Conservation (phyloP, 495 filamentous ascomycete genomes). For the Neurospora cerealis region DNA sequence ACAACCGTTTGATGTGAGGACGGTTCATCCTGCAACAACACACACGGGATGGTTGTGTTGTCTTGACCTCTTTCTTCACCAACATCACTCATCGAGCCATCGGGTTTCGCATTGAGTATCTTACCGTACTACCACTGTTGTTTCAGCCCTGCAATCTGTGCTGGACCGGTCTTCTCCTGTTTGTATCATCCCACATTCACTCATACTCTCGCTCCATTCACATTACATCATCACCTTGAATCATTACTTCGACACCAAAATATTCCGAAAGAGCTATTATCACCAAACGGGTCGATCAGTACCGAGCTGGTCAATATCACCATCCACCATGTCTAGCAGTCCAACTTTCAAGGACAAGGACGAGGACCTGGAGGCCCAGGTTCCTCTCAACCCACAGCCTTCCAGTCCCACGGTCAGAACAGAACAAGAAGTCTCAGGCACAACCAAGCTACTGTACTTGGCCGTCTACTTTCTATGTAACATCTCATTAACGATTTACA, state of each 20-base stretch:
- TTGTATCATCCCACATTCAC: background rate
- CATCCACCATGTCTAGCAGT: background rate
- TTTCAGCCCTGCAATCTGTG: background rate
- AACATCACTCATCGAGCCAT: background rate
- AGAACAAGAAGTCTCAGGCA: slow-evolving; percentile 21
- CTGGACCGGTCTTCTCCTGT: background rate
- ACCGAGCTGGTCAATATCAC: background rate
- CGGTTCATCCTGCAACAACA: background rate
- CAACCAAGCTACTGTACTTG: slow-evolving; percentile 34
- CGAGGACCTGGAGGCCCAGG: slow-evolving; percentile 16
- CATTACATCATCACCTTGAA: background rate
- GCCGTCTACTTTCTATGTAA: slow-evolving; percentile 42
- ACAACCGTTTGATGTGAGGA: background rate
- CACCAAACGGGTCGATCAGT: background rate
- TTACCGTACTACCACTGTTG: background rate
- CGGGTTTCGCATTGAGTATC: background rate
- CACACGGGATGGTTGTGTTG: background rate
- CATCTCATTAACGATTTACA: slow-evolving; percentile 43
- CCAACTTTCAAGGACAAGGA: slow-evolving; percentile 4
- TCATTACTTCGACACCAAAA: background rate
- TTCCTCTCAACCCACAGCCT: background rate
- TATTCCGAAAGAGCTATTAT: background rate
- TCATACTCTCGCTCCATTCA: background rate
- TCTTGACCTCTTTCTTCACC: background rate
- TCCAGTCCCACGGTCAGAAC: slow-evolving; percentile 2